phyloP scores from a whole-genome alignment of 352 stramenopile genomes.

The Elongisporangium anandrum region DNA sequence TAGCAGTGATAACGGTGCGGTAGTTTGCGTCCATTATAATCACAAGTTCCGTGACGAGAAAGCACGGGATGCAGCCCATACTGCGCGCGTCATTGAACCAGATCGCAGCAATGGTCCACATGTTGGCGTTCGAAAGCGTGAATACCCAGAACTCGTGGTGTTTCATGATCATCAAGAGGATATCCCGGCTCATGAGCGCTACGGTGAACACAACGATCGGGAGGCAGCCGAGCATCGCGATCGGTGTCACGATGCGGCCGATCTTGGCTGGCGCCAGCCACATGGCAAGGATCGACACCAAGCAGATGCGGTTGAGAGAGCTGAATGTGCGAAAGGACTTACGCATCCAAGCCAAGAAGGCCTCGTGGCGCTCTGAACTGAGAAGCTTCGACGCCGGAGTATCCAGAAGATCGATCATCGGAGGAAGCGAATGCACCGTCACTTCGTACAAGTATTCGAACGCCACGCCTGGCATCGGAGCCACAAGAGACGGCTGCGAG shows the following conservation, averaged over 20 bases:
- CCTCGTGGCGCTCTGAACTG: too few species aligned
- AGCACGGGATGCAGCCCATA: slow-evolving; percentile 11
- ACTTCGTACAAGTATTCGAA: too few species aligned
- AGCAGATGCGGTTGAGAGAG: slow-evolving; percentile 12
- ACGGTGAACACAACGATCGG: slow-evolving; percentile 6
- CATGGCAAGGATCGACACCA: slow-evolving; percentile 12
- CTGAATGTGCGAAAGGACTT: too few species aligned
- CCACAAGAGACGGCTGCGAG: too few species aligned
- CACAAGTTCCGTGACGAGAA: slow-evolving; percentile 9
- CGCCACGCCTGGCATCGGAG: too few species aligned
- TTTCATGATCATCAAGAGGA: slow-evolving; percentile 7
- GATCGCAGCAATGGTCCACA: slow-evolving; percentile 12
- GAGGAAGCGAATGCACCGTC: too few species aligned
- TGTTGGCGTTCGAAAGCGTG: slow-evolving; percentile 12
- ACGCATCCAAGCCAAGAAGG: too few species aligned
- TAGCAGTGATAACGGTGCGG: slow-evolving; percentile 9
- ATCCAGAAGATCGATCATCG: too few species aligned
- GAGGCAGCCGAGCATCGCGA: slow-evolving; percentile 4
- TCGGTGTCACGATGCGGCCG: slow-evolving; percentile 4
- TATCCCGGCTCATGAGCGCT: slow-evolving; percentile 8
- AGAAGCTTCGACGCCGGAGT: too few species aligned
- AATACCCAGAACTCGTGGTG: slow-evolving; percentile 27
- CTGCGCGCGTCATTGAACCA: slow-evolving; percentile 13
- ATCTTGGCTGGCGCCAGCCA: slow-evolving; percentile 5
- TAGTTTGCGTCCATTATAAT: slow-evolving; percentile 22